Evolutionary conservation across 2,329 filamentous ascomycete genomes (phyloP).

Genomic region (Grosmannia penicillata): DNA sequence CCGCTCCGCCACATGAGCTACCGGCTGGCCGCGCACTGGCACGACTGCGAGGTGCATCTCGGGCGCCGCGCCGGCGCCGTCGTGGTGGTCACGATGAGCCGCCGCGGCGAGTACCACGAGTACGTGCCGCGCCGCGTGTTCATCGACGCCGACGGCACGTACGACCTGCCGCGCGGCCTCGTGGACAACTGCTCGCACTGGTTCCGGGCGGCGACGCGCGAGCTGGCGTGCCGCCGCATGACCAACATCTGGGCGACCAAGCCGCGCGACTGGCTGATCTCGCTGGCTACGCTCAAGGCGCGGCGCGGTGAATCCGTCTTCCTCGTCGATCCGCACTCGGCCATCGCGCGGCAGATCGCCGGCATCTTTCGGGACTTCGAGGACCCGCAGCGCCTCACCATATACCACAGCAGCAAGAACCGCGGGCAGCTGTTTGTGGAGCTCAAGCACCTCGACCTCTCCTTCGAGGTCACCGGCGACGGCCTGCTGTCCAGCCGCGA

Average conservation of each 20-base stretch:
- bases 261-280: slow-evolving; percentile 20
- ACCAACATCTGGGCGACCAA: slow-evolving; percentile 14
- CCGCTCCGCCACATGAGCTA: slow-evolving; percentile 36
- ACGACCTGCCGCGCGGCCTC: slow-evolving; percentile 36
- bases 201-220: slow-evolving; percentile 28
- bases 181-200: slow-evolving; percentile 42
- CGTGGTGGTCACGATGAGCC: slow-evolving; percentile 20
- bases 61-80: slow-evolving; percentile 26
- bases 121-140: slow-evolving; percentile 6
- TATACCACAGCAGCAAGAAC: slow-evolving; percentile 27
- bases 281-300: too few species aligned
- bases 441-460: slow-evolving; percentile 34
- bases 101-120: background rate
- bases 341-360: slow-evolving; percentile 22
- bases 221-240: slow-evolving; percentile 31
- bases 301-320: slow-evolving; percentile 10
- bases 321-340: slow-evolving; percentile 34
- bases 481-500: slow-evolving; percentile 30
- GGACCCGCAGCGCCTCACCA: slow-evolving; percentile 21
- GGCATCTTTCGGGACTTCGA: slow-evolving; percentile 37
- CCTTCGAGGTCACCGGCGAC: slow-evolving; percentile 31
- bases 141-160: slow-evolving; percentile 17
- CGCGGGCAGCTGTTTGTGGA: slow-evolving; percentile 25
- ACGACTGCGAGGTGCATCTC: slow-evolving; percentile 35
- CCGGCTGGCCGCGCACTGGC: slow-evolving; percentile 17